Base-by-base conservation (phyloP, 257 asterid species). In the Solanum habrochaites region DNA sequence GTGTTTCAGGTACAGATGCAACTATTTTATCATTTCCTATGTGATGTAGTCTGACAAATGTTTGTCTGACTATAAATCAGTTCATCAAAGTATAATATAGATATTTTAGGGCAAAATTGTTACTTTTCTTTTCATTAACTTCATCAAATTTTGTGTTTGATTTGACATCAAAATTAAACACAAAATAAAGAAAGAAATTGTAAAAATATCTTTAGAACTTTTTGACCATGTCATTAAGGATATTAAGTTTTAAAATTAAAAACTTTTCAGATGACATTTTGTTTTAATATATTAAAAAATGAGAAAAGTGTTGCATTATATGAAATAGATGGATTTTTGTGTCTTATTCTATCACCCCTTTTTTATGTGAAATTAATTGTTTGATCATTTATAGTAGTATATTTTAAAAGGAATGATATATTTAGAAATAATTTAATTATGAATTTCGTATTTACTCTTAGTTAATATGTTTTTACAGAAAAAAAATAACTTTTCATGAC, bases 1-100 rank as follows among this genome's bases (percentile, higher is more conserved):
- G 82, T 90, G 58, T 91, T 93, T 81, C 92, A 91, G 95, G 96
- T 93, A 62, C 43, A 45, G 1, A 78, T 25, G n/a, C 12, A n/a
- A n/a, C 20, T 52, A 52, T 52, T 52, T 40, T 2, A n/a, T 70
- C 4, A 4, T 9, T 56, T 11, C 7, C 23, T 16, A 49, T 16
- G 62, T 16, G 62, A 52, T 52, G 1, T 52, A 52, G 23, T 52
- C 18, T 49, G 23, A 49, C 60, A 15, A 49, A 49, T 15, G 2
- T 47, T 49, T 16, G 60, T 49, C 3, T 18, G 10, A 6, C 62
- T 52, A 52, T 52, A 16, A 52, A 52, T 52, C 3, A 52, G 3
- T 52, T 52, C n/a, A 52, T 52, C 3, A 16, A 16, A 18, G n/a
- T 52, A 52, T 52, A 52, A 52, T 6, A 52, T 18, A 18, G 62